Base-by-base conservation (phyloP, 2,329 filamentous ascomycete genomes). In the Verticillium isaacii region DNA sequence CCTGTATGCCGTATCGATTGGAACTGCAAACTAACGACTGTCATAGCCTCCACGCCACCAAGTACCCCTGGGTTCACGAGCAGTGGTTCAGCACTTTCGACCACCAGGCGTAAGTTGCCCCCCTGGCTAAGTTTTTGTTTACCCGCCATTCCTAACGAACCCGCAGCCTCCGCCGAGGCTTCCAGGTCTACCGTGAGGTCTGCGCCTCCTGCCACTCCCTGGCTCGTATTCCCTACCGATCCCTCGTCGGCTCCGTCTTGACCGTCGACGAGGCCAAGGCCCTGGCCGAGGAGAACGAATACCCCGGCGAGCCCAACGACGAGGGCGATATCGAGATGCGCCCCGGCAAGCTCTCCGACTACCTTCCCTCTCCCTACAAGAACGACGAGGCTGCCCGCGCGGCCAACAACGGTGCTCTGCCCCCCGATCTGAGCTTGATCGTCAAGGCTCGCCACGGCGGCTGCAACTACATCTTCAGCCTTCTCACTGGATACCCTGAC, bases 111-210 rank as follows among this genome's bases (percentile, higher is more conserved):
- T 97, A 89, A 89, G 92, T 82, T 68, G 57, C 64, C 41, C 34
- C 19, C 19, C 45, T 19, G n/a, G 11, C 11, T 11, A 23, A 8
- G 45, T 5, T 12, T 11, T 25, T 11, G 6, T 50, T 19, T 5
- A 23, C 19, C 19, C n/a, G 19, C n/a, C 56, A 59, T 58, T 56
- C 57, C 64, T 66, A 41, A 66, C 63, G 58, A 62, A 66, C 29
- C 66, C 59, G 60, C 69, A 97, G 93, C 72, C 93, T 99, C 69
- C 95, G 95, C 78, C 93, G 95, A 83, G 95, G 95, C 81, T 99
- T 98, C 88, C 93, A 97, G 82, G 95, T 99, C 75, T 99, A 99
- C 86, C 92, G 90, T 71, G 95, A 99, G 82, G 95, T 99, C 74
- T 99, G 95, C 86, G 88, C 93, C 65, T 92, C 92, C 71, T 99